phyloP scores from a whole-genome alignment of 371 early-diverging fungal genomes.

The Mucor lusitanicus region DNA sequence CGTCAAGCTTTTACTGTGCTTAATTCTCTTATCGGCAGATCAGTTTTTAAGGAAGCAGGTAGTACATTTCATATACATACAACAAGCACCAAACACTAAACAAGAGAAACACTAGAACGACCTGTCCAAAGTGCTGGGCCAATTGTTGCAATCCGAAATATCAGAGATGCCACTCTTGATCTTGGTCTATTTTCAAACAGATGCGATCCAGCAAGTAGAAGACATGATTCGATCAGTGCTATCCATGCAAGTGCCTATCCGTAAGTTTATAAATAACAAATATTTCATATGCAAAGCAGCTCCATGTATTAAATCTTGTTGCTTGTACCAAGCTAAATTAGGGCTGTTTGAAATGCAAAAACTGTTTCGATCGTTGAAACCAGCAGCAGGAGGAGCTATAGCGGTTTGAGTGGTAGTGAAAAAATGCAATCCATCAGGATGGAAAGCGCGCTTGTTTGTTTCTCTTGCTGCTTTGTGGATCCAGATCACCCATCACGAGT shows the following conservation, averaged over 20 bases:
- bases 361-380: conserved; percentile 25
- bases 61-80: not conserved
- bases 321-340: conserved; percentile 32
- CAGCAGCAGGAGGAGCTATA: not conserved
- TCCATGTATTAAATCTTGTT: not conserved
- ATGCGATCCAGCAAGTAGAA: conserved; percentile 43
- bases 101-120: conserved; percentile 18
- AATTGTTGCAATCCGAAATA: conserved; percentile 30
- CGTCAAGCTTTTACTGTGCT: conserved; percentile 14
- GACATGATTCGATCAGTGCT: conserved; percentile 37
- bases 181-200: conserved; percentile 42
- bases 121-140: conserved; percentile 20
- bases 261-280: conserved; percentile 27
- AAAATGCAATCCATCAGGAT: not conserved
- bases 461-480: not conserved
- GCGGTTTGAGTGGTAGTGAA: too few species aligned
- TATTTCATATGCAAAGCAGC: not conserved
- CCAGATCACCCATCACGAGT: not conserved
- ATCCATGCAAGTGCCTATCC: conserved; percentile 47
- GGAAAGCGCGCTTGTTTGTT: not conserved
- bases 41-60: conserved; percentile 28
- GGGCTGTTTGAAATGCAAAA: conserved; percentile 54
- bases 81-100: not conserved
- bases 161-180: conserved; percentile 45
- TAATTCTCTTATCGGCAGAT: conserved; percentile 24